Evolutionary conservation across 805 yeast species (phyloP).

Genomic region (Saccharomycopsis babjevae): DNA sequence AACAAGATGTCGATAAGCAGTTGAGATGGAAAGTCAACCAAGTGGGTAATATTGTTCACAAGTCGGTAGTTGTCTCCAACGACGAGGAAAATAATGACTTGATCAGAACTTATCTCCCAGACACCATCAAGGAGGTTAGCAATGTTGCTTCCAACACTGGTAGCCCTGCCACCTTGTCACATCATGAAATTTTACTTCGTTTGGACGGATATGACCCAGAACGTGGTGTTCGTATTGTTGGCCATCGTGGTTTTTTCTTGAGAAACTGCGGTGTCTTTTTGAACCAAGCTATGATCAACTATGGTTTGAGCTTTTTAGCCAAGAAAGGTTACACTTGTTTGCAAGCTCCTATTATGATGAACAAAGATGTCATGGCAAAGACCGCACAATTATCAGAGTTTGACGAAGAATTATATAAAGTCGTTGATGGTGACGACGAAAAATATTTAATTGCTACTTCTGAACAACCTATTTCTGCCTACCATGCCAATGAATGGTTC

Average conservation of each 20-base stretch:
- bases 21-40: constrained; percentile 74
- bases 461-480: constrained; percentile 98
- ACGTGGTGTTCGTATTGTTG: constrained; percentile 94
- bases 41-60: constrained; percentile 92
- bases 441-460: constrained; percentile 97
- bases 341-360: constrained; percentile 99
- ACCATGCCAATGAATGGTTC: constrained; percentile 96
- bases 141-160: constrained; percentile 70
- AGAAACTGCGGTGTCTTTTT: constrained; percentile 93
- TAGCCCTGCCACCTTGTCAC: constrained; percentile 70
- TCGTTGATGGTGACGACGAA: constrained; percentile 93
- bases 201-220: constrained; percentile 98
- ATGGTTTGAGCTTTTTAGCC: constrained; percentile 79
- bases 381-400: constrained; percentile 97
- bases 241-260: constrained; percentile 97
- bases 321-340: constrained; percentile 74
- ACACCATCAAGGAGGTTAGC: constrained; percentile 47
- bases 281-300: constrained; percentile 96
- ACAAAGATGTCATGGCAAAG: constrained; percentile 98
- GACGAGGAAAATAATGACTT: constrained; percentile 89
- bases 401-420: constrained; percentile 97
- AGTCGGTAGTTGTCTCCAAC: constrained; percentile 74
- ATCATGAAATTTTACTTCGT: constrained; percentile 89
- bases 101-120: constrained; percentile 82
- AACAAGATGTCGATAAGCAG: constrained; percentile 68